These are phyloP conservation scores for Sequoia sempervirens DNA, from an alignment of 75 land plant genomes.

Conservation along the genomic window DNA sequence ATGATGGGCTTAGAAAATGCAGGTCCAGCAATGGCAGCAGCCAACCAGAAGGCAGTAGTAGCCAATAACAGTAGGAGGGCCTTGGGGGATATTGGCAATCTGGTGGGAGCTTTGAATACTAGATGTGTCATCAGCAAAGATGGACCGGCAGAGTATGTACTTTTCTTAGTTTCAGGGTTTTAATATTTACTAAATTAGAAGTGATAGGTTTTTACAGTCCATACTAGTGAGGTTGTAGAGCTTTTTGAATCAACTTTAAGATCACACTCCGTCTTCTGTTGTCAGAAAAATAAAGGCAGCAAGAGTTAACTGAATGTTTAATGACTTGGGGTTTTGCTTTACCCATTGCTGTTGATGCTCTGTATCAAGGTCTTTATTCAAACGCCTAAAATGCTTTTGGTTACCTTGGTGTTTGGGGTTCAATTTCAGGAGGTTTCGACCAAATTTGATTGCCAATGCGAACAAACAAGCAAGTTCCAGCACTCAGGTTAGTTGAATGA, in stretches of 20 bases:
- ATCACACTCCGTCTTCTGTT: no score
- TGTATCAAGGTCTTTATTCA: background rate
- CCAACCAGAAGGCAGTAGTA: constrained; percentile 21
- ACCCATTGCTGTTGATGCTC: background rate
- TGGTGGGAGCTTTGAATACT: constrained; percentile 29
- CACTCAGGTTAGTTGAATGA: constrained; percentile 7
- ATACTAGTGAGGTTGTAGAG: background rate
- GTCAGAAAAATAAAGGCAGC: no score
- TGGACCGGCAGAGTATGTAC: constrained; percentile 7
- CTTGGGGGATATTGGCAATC: constrained; percentile 82
- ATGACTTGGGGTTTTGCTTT: background rate
- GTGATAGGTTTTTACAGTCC: background rate
- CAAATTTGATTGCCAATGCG: constrained; percentile 49
- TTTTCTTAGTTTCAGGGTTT: background rate
- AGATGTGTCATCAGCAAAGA: constrained; percentile 38
- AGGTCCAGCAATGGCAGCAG: constrained; percentile 9
- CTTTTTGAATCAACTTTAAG: no score
- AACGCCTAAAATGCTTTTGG: background rate
- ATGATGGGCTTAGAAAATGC: background rate
- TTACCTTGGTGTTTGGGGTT: background rate
- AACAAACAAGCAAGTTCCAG: constrained; percentile 4
- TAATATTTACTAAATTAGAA: no score
- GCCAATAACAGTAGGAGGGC: constrained; percentile 46
- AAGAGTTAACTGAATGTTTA: background rate
- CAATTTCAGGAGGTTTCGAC: constrained; percentile 46